Evolutionary conservation across 371 early-diverging fungal genomes (phyloP).

Genomic region (Massospora cicadina): DNA sequence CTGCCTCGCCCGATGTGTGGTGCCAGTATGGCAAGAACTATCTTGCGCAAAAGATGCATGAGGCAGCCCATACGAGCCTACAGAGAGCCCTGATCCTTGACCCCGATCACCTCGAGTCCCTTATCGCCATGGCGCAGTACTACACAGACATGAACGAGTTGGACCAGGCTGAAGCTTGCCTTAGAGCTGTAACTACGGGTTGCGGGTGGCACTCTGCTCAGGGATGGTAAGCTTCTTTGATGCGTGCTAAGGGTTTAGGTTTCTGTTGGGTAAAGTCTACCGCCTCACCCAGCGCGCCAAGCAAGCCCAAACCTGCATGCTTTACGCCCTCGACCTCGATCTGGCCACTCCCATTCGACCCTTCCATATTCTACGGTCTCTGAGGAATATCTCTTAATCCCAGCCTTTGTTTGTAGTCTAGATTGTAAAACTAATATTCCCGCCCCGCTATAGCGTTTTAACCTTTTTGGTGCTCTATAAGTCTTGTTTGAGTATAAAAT

Average conservation of each 20-base stretch:
- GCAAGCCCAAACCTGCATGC: conserved; percentile 40
- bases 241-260: conserved; percentile 19
- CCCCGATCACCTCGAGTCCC: conserved; percentile 18
- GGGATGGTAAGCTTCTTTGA: conserved; percentile 28
- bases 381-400: background rate
- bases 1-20: conserved; percentile 38
- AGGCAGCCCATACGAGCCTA: conserved; percentile 27
- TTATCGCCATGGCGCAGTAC: background rate
- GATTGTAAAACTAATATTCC: background rate
- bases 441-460: no score
- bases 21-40: conserved; percentile 28
- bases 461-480: no score
- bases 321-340: conserved; percentile 53
- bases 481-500: no score
- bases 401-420: background rate
- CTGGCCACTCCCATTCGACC: conserved; percentile 38
- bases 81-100: conserved; percentile 30
- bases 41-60: conserved; percentile 21
- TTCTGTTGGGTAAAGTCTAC: conserved; percentile 30
- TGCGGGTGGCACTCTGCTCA: conserved; percentile 43
- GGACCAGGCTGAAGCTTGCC: conserved; percentile 12
- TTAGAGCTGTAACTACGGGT: conserved; percentile 24
- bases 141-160: background rate
- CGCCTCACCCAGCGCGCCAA: conserved; percentile 28
- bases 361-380: conserved; percentile 22